Conservation (phyloP, 2,329 filamentous ascomycete species). For the Pseudogymnoascus sp. region DNA sequence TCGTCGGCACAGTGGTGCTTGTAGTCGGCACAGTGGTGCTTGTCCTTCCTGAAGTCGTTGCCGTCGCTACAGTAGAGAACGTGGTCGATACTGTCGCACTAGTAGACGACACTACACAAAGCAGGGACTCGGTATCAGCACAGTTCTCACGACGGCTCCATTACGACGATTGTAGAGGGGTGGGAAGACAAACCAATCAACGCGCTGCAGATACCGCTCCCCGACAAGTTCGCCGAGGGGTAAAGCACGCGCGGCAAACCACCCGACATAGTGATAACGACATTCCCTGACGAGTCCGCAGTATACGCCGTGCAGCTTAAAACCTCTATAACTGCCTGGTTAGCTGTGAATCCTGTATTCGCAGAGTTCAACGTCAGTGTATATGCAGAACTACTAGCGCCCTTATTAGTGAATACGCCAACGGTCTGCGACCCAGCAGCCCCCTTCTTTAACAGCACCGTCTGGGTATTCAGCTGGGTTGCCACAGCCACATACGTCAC, state of each 20-base stretch:
- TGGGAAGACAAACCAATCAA: background rate
- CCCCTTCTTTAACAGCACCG: slow-evolving; percentile 19
- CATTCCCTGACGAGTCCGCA: slow-evolving; percentile 35
- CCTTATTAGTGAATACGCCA: slow-evolving; percentile 36
- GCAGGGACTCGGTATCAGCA: background rate
- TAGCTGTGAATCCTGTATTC: slow-evolving; percentile 33
- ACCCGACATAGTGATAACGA: slow-evolving; percentile 35
- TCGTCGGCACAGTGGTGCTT: background rate
- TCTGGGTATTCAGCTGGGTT: slow-evolving; percentile 18
- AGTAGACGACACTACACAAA: background rate
- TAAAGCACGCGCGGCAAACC: slow-evolving; percentile 39
- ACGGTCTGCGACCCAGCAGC: slow-evolving; percentile 16
- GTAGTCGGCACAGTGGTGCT: no score
- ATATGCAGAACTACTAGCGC: slow-evolving; percentile 26
- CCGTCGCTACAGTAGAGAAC: background rate
- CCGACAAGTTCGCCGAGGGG: slow-evolving; percentile 26
- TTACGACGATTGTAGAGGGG: background rate
- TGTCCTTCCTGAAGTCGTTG: slow-evolving; percentile 21
- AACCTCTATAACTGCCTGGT: slow-evolving; percentile 34
- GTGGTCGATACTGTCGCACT: background rate
- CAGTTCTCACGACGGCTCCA: background rate
- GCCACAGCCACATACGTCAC: slow-evolving; percentile 15
- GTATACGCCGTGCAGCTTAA: slow-evolving; percentile 38
- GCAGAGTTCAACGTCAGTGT: slow-evolving; percentile 30
- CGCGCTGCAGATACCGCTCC: slow-evolving; percentile 29